These are phyloP conservation scores for Barnettozyma siamensis DNA, from an alignment of 805 yeast species.

Conservation along the genomic window DNA sequence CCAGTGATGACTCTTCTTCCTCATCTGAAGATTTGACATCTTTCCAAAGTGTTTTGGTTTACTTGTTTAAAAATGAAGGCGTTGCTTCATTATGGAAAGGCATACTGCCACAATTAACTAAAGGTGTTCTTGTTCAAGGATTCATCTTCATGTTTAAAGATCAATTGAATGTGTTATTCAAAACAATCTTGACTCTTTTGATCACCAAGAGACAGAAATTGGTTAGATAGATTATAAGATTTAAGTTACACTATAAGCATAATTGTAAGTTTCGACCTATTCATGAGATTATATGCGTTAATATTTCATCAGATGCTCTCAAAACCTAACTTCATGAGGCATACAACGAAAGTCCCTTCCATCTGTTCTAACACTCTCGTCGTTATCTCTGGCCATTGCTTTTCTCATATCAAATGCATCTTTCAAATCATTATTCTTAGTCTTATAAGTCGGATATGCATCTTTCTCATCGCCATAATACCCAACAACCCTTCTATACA, in stretches of 20 bases:
- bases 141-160: constrained; percentile 66
- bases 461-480: constrained; percentile 66
- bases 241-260: no score
- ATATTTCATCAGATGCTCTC: background rate
- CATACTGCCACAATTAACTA: constrained; percentile 67
- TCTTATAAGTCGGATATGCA: constrained; percentile 32
- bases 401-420: constrained; percentile 91
- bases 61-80: constrained; percentile 62
- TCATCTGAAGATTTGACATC: constrained; percentile 42
- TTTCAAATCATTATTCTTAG: constrained; percentile 50
- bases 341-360: constrained; percentile 56
- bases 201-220: background rate
- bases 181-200: constrained; percentile 9
- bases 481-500: constrained; percentile 81
- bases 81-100: constrained; percentile 70
- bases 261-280: no score
- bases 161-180: constrained; percentile 22
- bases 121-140: constrained; percentile 83
- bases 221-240: background rate
- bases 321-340: constrained; percentile 65
- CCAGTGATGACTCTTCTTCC: constrained; percentile 22
- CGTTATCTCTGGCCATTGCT: constrained; percentile 50
- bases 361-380: constrained; percentile 47
- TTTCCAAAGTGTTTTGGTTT: constrained; percentile 58
- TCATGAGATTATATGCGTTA: no score